Percentiles rank a stretch among this genome's conserved stretches.
phyloP scores from a whole-genome alignment of 169 alveolate species.

The Condylostoma magnum region DNA sequence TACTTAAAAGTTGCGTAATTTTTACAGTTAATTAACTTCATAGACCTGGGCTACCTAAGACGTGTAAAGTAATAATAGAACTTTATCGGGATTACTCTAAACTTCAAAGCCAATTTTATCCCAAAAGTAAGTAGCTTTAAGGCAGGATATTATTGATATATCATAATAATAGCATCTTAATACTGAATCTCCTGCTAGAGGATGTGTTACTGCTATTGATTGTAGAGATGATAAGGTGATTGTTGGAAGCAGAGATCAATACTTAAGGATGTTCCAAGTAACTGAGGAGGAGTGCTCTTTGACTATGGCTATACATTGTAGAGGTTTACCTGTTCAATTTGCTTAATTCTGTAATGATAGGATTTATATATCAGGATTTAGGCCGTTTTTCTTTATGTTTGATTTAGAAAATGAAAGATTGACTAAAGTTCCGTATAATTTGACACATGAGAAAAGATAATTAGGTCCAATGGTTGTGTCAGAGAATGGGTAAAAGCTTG shows the following conservation, averaged over 20 bases:
- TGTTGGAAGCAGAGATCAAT: conserved; percentile 68
- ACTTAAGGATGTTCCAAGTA: conserved; percentile 56
- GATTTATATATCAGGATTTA: conserved; percentile 54
- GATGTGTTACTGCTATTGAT: conserved; percentile 41
- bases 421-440: conserved; percentile 53
- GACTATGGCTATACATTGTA: conserved; percentile 48
- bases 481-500: conserved; percentile 38
- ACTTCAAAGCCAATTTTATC: conserved; percentile 2
- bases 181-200: neutral
- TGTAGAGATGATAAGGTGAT: conserved; percentile 53
- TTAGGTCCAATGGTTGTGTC: conserved; percentile 52
- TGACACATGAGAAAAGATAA: conserved; percentile 50
- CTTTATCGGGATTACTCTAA: neutral
- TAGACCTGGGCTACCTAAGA: conserved; percentile 11
- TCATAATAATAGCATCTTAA: neutral
- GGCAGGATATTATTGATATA: conserved; percentile 18
- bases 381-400: conserved; percentile 63
- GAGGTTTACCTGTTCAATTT: conserved; percentile 65
- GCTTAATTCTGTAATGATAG: conserved; percentile 58
- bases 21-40: neutral
- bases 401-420: conserved; percentile 51
- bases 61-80: neutral
- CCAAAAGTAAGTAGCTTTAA: conserved; percentile 1
- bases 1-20: conserved; percentile 13
- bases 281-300: conserved; percentile 37